Conservation (phyloP, 306 rosid genomes). For the Echinosophora koreensis region DNA sequence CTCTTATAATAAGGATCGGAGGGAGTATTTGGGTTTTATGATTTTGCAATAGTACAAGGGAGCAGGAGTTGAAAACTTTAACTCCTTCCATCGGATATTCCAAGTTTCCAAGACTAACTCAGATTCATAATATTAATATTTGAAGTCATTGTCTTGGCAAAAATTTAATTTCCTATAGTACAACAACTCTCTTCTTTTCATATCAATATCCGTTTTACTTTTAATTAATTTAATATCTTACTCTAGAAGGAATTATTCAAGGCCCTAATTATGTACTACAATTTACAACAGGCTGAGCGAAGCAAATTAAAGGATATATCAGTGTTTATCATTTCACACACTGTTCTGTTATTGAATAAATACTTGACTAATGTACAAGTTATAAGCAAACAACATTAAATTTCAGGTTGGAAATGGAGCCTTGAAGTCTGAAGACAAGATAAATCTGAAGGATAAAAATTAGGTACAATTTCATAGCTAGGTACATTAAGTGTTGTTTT, state of each 20-base stretch:
- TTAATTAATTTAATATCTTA: background rate
- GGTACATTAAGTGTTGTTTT: no score
- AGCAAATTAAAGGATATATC: background rate
- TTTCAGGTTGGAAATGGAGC: background rate
- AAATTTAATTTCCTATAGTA: background rate
- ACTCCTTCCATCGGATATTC: background rate
- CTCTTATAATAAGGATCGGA: no score
- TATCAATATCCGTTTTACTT: no score
- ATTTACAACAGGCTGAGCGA: background rate
- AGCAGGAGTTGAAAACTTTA: background rate
- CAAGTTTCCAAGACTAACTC: background rate
- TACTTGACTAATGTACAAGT: background rate
- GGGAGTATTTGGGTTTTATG: no score
- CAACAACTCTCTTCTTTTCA: background rate
- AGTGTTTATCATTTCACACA: background rate
- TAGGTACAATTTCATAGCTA: no score
- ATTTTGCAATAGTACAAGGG: background rate
- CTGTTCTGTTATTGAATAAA: background rate
- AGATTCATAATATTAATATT: background rate
- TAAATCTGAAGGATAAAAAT: background rate
- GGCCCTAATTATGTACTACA: background rate
- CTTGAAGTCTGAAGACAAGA: background rate
- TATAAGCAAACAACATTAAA: background rate
- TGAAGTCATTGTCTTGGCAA: background rate
- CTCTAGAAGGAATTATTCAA: slow-evolving; percentile 15